These are phyloP conservation scores for Zangia roseola DNA, from an alignment of 768 basidiomycete genomes.

Conservation along the genomic window DNA sequence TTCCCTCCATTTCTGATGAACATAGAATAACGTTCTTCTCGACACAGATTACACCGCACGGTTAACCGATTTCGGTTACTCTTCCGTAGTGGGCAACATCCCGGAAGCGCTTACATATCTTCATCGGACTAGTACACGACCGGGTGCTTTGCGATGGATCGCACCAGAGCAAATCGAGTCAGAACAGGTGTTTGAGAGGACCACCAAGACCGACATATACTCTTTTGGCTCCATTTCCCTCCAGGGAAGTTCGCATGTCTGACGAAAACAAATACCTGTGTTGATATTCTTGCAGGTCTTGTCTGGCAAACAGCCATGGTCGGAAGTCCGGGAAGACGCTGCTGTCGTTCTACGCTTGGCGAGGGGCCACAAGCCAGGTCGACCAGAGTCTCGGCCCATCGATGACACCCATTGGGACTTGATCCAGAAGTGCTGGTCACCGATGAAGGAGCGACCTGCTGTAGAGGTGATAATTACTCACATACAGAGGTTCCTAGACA, in stretches of 20 bases:
- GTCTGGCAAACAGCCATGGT: not conserved
- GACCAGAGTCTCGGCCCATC: not conserved
- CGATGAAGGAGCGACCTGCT: not conserved
- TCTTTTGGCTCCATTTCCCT: constrained; percentile 28
- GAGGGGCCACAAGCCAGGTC: not conserved
- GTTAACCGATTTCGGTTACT: constrained; percentile 43
- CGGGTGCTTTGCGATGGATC: constrained; percentile 41
- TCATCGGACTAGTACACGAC: constrained; percentile 29
- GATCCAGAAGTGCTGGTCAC: constrained; percentile 1
- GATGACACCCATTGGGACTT: not conserved
- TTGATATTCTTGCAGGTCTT: not conserved
- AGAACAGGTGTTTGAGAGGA: constrained; percentile 5
- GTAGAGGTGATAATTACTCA: too few species aligned
- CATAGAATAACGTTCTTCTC: constrained; percentile 4
- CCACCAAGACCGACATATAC: too few species aligned
- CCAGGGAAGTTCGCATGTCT: constrained; percentile 15
- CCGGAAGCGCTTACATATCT: not conserved
- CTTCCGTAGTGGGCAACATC: constrained; percentile 16
- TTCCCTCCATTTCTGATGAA: too few species aligned
- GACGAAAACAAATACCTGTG: not conserved
- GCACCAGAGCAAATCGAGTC: constrained; percentile 30
- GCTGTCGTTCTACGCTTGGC: constrained; percentile 8
- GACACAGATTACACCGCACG: constrained; percentile 28
- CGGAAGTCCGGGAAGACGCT: not conserved
- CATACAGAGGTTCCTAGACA: too few species aligned